phyloP scores from a whole-genome alignment of 78 protist species.

The Speleostelium caveatum region DNA sequence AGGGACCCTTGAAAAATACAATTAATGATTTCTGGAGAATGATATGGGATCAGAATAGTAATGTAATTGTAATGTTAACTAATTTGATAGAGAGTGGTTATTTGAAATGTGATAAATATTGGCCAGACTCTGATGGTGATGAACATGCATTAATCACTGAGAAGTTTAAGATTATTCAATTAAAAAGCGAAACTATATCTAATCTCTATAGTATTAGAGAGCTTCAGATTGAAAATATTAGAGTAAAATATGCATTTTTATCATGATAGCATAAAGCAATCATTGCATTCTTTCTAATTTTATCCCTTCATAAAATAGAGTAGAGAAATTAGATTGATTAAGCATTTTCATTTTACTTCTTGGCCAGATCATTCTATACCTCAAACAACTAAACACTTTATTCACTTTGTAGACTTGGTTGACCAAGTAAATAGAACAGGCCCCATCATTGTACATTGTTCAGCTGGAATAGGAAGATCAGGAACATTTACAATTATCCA shows the following conservation, averaged over 20 bases:
- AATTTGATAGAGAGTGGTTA: neutral
- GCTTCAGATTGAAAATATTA: too few species aligned
- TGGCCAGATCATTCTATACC: neutral
- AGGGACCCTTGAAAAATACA: neutral
- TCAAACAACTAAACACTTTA: neutral
- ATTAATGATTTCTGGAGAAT: neutral
- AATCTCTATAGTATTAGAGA: slow-evolving; percentile 21
- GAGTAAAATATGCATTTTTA: too few species aligned
- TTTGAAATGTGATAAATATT: neutral
- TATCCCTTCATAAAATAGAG: too few species aligned
- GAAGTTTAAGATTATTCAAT: too few species aligned
- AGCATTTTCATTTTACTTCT: slow-evolving; percentile 69
- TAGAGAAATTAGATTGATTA: slow-evolving; percentile 32
- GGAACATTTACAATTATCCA: neutral
- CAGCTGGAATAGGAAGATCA: neutral
- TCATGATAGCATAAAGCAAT: too few species aligned
- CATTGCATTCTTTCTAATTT: too few species aligned
- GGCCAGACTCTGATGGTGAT: neutral
- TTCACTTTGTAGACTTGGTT: neutral
- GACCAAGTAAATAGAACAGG: neutral
- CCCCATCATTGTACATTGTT: neutral
- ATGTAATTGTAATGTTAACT: neutral
- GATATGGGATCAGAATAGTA: neutral
- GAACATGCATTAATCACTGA: too few species aligned
- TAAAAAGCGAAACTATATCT: slow-evolving; percentile 19